Evolutionary conservation across 805 yeast species (phyloP).

Genomic region (Yarrowia deformans): DNA sequence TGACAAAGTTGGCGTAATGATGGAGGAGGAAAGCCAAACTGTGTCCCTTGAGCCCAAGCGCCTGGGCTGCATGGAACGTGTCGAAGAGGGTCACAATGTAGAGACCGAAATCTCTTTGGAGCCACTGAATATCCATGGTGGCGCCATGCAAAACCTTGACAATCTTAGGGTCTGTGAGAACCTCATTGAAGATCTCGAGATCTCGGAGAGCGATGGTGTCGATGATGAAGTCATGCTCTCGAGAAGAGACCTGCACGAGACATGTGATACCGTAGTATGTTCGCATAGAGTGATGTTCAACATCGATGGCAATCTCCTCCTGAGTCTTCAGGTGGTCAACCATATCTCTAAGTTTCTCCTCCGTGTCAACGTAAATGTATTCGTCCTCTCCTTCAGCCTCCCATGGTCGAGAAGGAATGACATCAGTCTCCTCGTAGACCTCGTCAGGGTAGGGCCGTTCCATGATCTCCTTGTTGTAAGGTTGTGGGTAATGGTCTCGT

Average conservation of each 20-base stretch:
- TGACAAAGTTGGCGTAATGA: slow-evolving; percentile 77
- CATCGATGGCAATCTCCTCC: slow-evolving; percentile 84
- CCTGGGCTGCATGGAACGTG: slow-evolving; percentile 87
- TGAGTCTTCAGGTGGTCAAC: slow-evolving; percentile 58
- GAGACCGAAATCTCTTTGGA: slow-evolving; percentile 92
- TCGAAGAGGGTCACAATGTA: slow-evolving; percentile 90
- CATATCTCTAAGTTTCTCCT: slow-evolving; percentile 62
- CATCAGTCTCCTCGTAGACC: slow-evolving; percentile 57
- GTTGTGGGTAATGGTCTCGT: slow-evolving; percentile 70
- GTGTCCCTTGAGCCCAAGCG: slow-evolving; percentile 78
- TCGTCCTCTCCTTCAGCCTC: slow-evolving; percentile 58
- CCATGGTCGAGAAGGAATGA: slow-evolving; percentile 70
- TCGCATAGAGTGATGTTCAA: slow-evolving; percentile 94
- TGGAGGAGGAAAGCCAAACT: slow-evolving; percentile 87
- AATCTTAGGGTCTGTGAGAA: slow-evolving; percentile 81
- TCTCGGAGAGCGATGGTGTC: slow-evolving; percentile 85
- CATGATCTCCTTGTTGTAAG: slow-evolving; percentile 78
- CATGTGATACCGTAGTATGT: slow-evolving; percentile 90
- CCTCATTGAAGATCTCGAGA: slow-evolving; percentile 66
- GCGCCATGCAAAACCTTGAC: slow-evolving; percentile 96
- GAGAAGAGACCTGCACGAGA: slow-evolving; percentile 87
- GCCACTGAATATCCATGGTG: slow-evolving; percentile 94
- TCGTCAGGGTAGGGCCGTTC: slow-evolving; percentile 70
- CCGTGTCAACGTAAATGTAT: slow-evolving; percentile 70
- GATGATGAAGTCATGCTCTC: slow-evolving; percentile 82